Conservation (phyloP, 169 alveolate species). For the Eimeria sp. region DNA sequence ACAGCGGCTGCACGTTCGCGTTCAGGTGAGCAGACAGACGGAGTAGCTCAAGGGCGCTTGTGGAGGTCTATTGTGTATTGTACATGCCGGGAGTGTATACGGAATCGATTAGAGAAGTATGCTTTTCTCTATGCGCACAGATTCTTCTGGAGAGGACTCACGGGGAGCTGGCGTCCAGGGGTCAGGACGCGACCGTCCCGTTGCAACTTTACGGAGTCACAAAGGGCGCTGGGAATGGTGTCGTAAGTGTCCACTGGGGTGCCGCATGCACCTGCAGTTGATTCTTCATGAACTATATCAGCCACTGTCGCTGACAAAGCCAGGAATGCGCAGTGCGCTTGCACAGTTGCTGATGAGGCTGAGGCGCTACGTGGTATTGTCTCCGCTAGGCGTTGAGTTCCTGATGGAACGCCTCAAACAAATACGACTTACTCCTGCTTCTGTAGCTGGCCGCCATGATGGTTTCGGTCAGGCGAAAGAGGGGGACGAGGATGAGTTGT, state of each 20-base stretch:
- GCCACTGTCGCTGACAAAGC: slow-evolving; percentile 37
- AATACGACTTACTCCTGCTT: background rate
- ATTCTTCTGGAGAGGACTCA: slow-evolving; percentile 53
- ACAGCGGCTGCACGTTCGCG: slow-evolving; percentile 31
- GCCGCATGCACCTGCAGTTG: slow-evolving; percentile 71
- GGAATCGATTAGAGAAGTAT: background rate
- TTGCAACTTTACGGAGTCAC: background rate
- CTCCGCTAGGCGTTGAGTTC: slow-evolving; percentile 40
- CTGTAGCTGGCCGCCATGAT: background rate
- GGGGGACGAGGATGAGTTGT: slow-evolving; percentile 3
- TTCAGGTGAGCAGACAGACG: slow-evolving; percentile 51
- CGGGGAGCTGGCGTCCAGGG: background rate
- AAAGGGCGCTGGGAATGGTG: slow-evolving; percentile 73
- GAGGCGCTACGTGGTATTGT: slow-evolving; percentile 41
- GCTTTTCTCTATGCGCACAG: background rate
- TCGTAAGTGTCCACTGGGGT: slow-evolving; percentile 48
- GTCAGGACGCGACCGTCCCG: slow-evolving; percentile 13
- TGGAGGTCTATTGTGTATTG: background rate
- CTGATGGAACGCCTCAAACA: slow-evolving; percentile 39
- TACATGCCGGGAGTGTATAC: background rate
- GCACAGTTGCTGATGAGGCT: slow-evolving; percentile 51
- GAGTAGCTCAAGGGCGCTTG: background rate
- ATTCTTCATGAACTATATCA: slow-evolving; percentile 63
- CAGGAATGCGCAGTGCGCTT: slow-evolving; percentile 58
- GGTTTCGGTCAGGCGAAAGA: background rate